A percentile compares a stretch with the other conserved stretches of the same genome.
phyloP scores from a whole-genome alignment of 208 protist species.

The Phytomonas sp. region DNA sequence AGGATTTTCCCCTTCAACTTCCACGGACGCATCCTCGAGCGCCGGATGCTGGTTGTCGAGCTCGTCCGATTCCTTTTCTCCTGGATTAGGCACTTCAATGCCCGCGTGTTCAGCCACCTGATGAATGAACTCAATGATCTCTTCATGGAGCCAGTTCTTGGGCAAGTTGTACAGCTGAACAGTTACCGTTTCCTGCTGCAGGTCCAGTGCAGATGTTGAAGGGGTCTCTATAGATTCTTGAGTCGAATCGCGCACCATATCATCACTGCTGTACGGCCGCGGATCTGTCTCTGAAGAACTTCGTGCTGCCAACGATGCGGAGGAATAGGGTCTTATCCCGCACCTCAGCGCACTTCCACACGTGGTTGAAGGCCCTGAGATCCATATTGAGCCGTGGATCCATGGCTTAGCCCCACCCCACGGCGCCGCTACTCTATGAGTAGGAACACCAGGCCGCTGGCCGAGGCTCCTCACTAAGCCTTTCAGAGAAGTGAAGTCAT shows the following conservation, averaged over 20 bases:
- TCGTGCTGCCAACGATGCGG: background rate
- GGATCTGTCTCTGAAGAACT: background rate
- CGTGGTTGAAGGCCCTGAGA: background rate
- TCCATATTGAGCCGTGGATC: background rate
- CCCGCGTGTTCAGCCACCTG: constrained; percentile 57
- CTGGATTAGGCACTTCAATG: constrained; percentile 24
- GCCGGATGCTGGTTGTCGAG: background rate
- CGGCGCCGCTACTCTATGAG: too few relatives aligned
- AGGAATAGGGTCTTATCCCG: background rate
- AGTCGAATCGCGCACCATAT: too few relatives aligned
- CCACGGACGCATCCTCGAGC: constrained; percentile 10
- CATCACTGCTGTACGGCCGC: too few relatives aligned
- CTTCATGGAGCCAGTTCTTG: constrained; percentile 73
- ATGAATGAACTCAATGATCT: constrained; percentile 76
- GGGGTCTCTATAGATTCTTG: too few relatives aligned
- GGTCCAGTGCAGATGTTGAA: background rate
- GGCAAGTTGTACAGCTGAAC: constrained; percentile 71
- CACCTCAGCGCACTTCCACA: background rate
- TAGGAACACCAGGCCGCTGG: background rate
- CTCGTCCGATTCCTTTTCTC: background rate
- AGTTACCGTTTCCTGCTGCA: constrained; percentile 1
- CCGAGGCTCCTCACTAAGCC: background rate
- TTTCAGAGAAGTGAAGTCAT: background rate
- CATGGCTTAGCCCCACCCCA: background rate
- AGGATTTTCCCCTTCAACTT: constrained; percentile 2